phyloP scores from a whole-genome alignment of 108 stramenopile species.

The Mediolabrus comicus region DNA sequence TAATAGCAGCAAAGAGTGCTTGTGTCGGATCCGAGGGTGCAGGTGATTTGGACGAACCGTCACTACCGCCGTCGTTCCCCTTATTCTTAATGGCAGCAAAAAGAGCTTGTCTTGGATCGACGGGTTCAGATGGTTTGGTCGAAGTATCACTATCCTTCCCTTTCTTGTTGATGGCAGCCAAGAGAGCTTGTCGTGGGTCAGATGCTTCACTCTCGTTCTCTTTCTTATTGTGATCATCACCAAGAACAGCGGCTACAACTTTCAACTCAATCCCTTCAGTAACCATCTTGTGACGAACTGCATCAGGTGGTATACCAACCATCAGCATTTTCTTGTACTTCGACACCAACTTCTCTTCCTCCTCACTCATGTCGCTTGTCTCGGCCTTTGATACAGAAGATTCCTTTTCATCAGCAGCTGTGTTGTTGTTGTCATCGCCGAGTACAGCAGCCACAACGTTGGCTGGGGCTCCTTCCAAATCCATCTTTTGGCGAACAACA shows the following conservation, averaged over 20 bases:
- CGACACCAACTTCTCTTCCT: conserved; percentile 12
- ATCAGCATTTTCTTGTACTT: conserved; percentile 60
- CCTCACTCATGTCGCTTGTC: not conserved
- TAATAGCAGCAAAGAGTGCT: conserved; percentile 19
- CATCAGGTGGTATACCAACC: conserved; percentile 28
- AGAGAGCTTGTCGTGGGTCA: conserved; percentile 41
- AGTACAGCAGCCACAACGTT: conserved; percentile 8
- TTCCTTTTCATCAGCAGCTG: conserved; percentile 9
- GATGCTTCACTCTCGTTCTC: conserved; percentile 22
- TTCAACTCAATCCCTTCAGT: not conserved
- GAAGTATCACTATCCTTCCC: conserved; percentile 26
- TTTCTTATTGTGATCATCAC: conserved; percentile 8
- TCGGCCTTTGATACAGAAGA: not conserved
- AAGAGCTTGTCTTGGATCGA: conserved; percentile 43
- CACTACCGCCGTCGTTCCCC: conserved; percentile 24
- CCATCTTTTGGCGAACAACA: not conserved
- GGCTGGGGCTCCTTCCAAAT: not conserved
- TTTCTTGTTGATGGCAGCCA: conserved; percentile 41
- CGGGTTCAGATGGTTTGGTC: conserved; percentile 46
- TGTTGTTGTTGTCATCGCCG: conserved; percentile 13
- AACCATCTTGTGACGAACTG: conserved; percentile 26
- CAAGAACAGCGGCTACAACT: not conserved
- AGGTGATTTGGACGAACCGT: conserved; percentile 50
- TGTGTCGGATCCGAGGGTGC: conserved; percentile 50
- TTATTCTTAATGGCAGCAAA: conserved; percentile 43